Evolutionary conservation across 2,329 filamentous ascomycete species (phyloP).

Genomic region (Aspergillus uvarum): DNA sequence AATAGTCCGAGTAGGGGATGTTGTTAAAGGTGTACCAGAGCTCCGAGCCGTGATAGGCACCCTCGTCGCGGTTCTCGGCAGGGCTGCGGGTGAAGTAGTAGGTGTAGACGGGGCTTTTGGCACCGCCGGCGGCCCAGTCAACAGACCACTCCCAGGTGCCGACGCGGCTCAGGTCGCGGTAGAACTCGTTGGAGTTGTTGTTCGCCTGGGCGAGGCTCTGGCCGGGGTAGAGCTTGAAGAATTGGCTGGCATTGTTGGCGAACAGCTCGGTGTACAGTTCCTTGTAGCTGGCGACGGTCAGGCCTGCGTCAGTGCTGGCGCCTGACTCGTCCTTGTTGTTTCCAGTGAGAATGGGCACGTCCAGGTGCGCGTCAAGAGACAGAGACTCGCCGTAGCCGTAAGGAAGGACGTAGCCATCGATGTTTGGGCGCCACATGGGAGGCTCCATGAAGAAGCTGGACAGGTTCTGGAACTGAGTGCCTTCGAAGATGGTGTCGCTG

Average conservation of each 20-base stretch:
- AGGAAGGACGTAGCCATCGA: conserved; percentile 32
- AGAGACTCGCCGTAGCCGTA: conserved; percentile 24
- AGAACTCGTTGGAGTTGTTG: conserved; percentile 24
- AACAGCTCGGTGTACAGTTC: conserved; percentile 21
- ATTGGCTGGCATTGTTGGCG: conserved; percentile 15
- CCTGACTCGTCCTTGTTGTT: conserved; percentile 32
- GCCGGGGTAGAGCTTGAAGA: conserved; percentile 27
- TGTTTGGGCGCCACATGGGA: conserved; percentile 29
- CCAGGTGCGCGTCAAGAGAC: conserved; percentile 16
- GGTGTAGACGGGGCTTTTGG: conserved; percentile 26
- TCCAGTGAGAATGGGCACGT: conserved; percentile 32
- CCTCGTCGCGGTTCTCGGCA: conserved; percentile 19
- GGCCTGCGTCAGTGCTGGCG: conserved; percentile 8
- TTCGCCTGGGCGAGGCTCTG: conserved; percentile 21
- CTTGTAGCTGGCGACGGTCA: conserved; percentile 17
- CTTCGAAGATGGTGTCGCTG: conserved; percentile 23
- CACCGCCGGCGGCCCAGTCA: conserved; percentile 26
- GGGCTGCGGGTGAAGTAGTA: conserved; percentile 35
- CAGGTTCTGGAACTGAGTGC: conserved; percentile 25
- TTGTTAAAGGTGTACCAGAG: conserved; percentile 36
- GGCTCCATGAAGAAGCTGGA: conserved; percentile 19
- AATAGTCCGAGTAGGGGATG: conserved; percentile 26
- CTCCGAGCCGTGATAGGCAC: conserved; percentile 33
- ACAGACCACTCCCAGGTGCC: conserved; percentile 28
- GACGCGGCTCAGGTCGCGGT: conserved; percentile 25